Conservation (phyloP, 2,329 filamentous ascomycete genomes). For the Periconia digitata region DNA sequence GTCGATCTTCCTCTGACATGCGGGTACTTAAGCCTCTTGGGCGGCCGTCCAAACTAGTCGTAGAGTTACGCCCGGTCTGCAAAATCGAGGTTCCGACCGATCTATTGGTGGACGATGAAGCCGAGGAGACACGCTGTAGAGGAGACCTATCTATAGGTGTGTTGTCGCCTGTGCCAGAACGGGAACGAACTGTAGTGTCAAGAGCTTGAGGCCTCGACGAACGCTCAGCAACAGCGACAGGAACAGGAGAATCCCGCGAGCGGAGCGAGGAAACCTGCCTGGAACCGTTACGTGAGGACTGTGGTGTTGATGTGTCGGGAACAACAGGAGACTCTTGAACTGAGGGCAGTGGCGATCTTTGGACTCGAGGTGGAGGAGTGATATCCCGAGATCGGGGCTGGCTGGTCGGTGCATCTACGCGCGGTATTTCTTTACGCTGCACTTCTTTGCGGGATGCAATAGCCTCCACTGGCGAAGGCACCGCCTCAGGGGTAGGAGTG, state of each 20-base stretch:
- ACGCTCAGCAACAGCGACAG: slow-evolving; percentile 19
- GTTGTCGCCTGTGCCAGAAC: slow-evolving; percentile 16
- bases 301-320: slow-evolving; percentile 8
- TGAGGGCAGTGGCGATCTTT: slow-evolving; percentile 28
- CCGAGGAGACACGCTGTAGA: slow-evolving; percentile 36
- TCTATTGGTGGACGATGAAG: slow-evolving; percentile 29
- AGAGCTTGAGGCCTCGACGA: slow-evolving; percentile 22
- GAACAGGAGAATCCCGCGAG: slow-evolving; percentile 21
- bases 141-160: slow-evolving; percentile 25
- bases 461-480: slow-evolving; percentile 20
- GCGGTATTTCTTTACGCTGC: slow-evolving; percentile 9
- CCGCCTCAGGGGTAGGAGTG: slow-evolving; percentile 30
- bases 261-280: slow-evolving; percentile 17
- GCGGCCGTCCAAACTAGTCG: slow-evolving; percentile 29
- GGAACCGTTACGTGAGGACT: slow-evolving; percentile 12
- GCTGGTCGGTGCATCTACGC: slow-evolving; percentile 19
- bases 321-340: slow-evolving; percentile 25
- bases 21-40: slow-evolving; percentile 31
- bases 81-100: slow-evolving; percentile 35
- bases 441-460: slow-evolving; percentile 21
- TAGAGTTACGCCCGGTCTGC: slow-evolving; percentile 37
- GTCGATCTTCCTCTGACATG: slow-evolving; percentile 42
- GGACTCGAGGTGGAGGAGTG: slow-evolving; percentile 21
- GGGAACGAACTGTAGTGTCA: slow-evolving; percentile 26
- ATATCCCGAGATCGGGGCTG: slow-evolving; percentile 22